These are phyloP conservation scores for Aspergillus felis DNA, from an alignment of 2,329 filamentous ascomycete genomes.

Conservation along the genomic window DNA sequence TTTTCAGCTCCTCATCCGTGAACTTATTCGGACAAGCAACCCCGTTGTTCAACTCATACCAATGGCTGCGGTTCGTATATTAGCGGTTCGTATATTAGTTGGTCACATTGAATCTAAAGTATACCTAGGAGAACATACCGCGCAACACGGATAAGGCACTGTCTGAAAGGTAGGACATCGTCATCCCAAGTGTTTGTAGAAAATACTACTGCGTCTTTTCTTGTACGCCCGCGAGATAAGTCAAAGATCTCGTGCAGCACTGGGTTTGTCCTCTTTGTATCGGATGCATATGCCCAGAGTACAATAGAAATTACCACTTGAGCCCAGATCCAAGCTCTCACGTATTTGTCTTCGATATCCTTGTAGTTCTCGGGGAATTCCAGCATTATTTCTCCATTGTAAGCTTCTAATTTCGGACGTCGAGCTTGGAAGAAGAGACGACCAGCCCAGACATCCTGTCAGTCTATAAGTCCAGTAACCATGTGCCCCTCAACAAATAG, in stretches of 20 bases:
- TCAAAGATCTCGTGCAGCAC: slow-evolving; percentile 14
- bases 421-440: slow-evolving; percentile 23
- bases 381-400: slow-evolving; percentile 22
- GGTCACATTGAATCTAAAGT: no score
- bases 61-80: no score
- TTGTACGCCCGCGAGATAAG: slow-evolving; percentile 15
- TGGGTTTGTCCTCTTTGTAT: slow-evolving; percentile 11
- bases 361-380: slow-evolving; percentile 22
- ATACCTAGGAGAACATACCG: no score
- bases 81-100: no score
- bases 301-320: slow-evolving; percentile 21
- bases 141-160: no score
- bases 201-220: slow-evolving; percentile 14
- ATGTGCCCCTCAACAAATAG: slow-evolving; percentile 35
- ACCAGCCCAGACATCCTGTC: slow-evolving; percentile 34
- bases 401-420: slow-evolving; percentile 21
- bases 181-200: slow-evolving; percentile 23
- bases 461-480: slow-evolving; percentile 42
- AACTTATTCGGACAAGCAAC: no score
- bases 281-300: slow-evolving; percentile 19
- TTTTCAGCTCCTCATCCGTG: no score
- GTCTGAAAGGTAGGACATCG: slow-evolving; percentile 19
- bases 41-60: no score
- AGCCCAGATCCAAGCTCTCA: slow-evolving; percentile 12
- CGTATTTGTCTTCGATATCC: slow-evolving; percentile 8